Evolutionary conservation across 768 basidiomycete genomes (phyloP).

Genomic region (Termitomyces sp.): DNA sequence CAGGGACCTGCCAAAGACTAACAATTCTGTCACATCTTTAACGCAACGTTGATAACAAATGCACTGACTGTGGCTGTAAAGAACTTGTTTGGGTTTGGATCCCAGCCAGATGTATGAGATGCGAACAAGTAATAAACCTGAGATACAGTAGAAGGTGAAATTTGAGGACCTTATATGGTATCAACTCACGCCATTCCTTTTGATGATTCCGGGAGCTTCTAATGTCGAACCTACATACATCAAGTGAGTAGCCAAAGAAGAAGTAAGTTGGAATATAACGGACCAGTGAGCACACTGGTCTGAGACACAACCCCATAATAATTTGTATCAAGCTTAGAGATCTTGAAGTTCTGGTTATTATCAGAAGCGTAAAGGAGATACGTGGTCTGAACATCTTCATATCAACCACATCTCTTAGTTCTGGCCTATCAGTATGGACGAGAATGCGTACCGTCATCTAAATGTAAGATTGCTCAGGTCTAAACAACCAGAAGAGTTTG

Average conservation of each 20-base stretch:
- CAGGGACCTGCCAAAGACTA: slow-evolving; percentile 51
- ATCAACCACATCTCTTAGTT: neutral
- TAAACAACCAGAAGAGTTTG: neutral
- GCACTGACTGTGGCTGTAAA: slow-evolving; percentile 43
- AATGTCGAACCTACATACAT: slow-evolving; percentile 40
- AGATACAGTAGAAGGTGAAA: neutral
- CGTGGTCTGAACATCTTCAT: slow-evolving; percentile 36
- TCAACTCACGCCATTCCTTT: slow-evolving; percentile 40
- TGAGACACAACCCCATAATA: slow-evolving; percentile 51
- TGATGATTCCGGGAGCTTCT: slow-evolving; percentile 58
- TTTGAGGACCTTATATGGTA: neutral
- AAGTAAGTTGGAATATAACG: slow-evolving; percentile 3
- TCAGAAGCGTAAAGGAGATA: slow-evolving; percentile 63
- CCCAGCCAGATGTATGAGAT: slow-evolving; percentile 55
- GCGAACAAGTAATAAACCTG: slow-evolving; percentile 55
- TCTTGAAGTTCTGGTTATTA: slow-evolving; percentile 68
- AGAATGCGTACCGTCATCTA: slow-evolving; percentile 32
- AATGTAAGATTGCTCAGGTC: neutral
- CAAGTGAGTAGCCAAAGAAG: neutral
- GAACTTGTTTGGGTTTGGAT: slow-evolving; percentile 56
- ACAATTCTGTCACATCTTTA: neutral
- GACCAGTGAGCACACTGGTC: slow-evolving; percentile 39
- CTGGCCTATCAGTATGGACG: neutral
- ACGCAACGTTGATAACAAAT: neutral
- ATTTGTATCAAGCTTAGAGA: slow-evolving; percentile 47